Percentiles rank a stretch among this genome's conserved stretches.
Conservation (phyloP, 192 early-diverging fungal genomes). For the Martensiomyces pterosporus region DNA sequence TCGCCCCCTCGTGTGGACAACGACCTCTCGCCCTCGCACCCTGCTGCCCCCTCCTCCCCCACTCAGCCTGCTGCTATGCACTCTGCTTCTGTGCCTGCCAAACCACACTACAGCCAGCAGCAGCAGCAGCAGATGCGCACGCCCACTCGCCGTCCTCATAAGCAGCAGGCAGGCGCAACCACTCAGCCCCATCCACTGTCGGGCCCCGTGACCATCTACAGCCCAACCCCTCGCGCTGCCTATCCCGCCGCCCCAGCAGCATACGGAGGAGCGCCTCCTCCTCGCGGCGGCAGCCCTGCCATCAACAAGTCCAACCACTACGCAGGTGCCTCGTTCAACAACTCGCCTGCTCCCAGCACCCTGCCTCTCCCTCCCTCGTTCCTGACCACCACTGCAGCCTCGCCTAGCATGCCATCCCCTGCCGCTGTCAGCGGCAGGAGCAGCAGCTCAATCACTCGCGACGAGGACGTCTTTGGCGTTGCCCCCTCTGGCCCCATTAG, state of each 20-base stretch:
- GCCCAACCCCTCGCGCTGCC: constrained; percentile 7
- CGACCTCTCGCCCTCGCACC: background rate
- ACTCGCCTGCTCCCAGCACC: constrained; percentile 39
- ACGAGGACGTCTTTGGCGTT: constrained; percentile 34
- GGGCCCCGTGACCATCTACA: constrained; percentile 5
- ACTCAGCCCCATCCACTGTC: constrained; percentile 9
- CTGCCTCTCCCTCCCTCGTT: constrained; percentile 44
- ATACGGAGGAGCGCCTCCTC: background rate
- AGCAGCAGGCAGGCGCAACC: background rate
- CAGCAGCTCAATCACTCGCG: too few species aligned
- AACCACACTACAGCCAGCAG: background rate
- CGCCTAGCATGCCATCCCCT: constrained; percentile 7
- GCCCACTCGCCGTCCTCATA: constrained; percentile 6
- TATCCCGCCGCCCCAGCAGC: background rate
- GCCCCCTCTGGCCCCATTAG: background rate
- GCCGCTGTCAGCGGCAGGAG: too few species aligned
- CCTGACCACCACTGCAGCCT: too few species aligned
- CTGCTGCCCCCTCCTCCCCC: too few species aligned
- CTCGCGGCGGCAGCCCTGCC: constrained; percentile 15
- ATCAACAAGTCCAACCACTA: constrained; percentile 28
- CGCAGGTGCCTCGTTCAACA: constrained; percentile 47
- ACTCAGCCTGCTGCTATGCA: too few species aligned
- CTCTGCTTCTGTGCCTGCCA: background rate
- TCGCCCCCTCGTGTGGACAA: constrained; percentile 5
- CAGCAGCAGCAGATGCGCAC: constrained; percentile 14